Percentiles rank a stretch among this genome's conserved stretches.
These are phyloP conservation scores for Pilasporangium apinafurcum DNA, from an alignment of 352 stramenopile species.

Conservation along the genomic window DNA sequence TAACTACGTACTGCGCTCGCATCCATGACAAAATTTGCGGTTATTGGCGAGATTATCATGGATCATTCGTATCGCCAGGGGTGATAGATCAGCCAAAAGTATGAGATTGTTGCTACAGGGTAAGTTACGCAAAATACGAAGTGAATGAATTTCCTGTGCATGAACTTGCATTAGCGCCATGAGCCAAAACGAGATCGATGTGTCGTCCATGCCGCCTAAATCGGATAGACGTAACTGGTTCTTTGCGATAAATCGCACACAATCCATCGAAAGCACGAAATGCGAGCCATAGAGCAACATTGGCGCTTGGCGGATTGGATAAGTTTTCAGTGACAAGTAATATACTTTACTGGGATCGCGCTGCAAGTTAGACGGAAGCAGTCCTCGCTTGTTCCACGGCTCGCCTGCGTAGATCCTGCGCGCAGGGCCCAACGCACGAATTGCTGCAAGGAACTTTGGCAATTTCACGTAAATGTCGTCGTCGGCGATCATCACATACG, in stretches of 20 bases:
- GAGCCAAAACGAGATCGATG: constrained; percentile 34
- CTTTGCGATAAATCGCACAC: constrained; percentile 18
- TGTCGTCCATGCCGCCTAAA: constrained; percentile 32
- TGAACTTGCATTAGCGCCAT: constrained; percentile 18
- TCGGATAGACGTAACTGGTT: constrained; percentile 16
- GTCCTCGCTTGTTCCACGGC: constrained; percentile 12
- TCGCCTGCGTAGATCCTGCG: constrained; percentile 24
- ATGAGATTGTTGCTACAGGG: constrained; percentile 6
- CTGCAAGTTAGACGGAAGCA: constrained; percentile 4
- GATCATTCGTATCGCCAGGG: constrained; percentile 11
- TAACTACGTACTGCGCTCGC: too few relatives aligned
- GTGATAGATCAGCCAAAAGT: constrained; percentile 14
- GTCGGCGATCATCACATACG: constrained; percentile 49
- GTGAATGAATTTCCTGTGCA: constrained; percentile 6
- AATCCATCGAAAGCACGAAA: constrained; percentile 45
- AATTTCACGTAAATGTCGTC: constrained; percentile 54
- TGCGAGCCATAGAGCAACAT: constrained; percentile 33
- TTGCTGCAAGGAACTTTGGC: constrained; percentile 3
- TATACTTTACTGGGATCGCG: constrained; percentile 27
- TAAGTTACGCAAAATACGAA: constrained; percentile 10
- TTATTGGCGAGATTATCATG: constrained; percentile 17
- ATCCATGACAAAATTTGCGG: too few relatives aligned
- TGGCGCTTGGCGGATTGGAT: constrained; percentile 21
- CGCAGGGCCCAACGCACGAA: not conserved
- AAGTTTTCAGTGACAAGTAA: constrained; percentile 18